phyloP scores from a whole-genome alignment of 768 basidiomycete species.

The Pleurotus tuber-regium region DNA sequence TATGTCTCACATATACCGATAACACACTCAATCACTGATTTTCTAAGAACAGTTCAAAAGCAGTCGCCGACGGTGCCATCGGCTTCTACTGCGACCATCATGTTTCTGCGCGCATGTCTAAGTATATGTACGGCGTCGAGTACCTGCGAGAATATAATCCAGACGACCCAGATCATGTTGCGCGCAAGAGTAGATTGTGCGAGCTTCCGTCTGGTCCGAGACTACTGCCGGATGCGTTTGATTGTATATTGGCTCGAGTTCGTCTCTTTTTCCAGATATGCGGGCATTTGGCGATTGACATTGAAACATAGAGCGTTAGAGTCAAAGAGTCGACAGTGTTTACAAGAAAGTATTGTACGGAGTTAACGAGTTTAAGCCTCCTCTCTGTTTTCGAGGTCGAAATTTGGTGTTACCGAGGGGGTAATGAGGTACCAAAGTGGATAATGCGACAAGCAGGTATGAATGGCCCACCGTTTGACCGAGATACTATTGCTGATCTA shows the following conservation, averaged over 20 bases:
- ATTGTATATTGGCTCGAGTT: constrained; percentile 73
- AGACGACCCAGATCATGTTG: constrained; percentile 62
- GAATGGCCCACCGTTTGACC: constrained; percentile 15
- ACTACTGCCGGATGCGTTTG: constrained; percentile 79
- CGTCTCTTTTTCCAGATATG: constrained; percentile 19
- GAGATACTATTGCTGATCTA: background rate
- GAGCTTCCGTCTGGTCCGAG: constrained; percentile 77
- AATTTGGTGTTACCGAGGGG: constrained; percentile 83
- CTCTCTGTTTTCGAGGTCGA: constrained; percentile 82
- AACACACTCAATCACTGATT: background rate
- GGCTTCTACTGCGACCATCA: constrained; percentile 86
- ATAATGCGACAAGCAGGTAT: constrained; percentile 59
- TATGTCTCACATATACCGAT: constrained; percentile 28
- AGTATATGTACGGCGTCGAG: constrained; percentile 82
- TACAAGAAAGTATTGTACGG: constrained; percentile 79
- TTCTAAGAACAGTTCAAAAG: constrained; percentile 61
- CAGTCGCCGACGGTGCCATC: constrained; percentile 80
- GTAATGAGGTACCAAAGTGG: constrained; percentile 69
- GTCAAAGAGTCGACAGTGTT: constrained; percentile 84
- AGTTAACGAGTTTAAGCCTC: constrained; percentile 72
- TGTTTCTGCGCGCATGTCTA: constrained; percentile 78
- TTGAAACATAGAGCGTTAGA: constrained; percentile 53
- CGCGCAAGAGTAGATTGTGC: constrained; percentile 62
- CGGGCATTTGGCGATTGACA: constrained; percentile 4
- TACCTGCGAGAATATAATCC: constrained; percentile 68